Conservation (phyloP, 352 stramenopile species). For the Aphanomyces cochlioides region DNA sequence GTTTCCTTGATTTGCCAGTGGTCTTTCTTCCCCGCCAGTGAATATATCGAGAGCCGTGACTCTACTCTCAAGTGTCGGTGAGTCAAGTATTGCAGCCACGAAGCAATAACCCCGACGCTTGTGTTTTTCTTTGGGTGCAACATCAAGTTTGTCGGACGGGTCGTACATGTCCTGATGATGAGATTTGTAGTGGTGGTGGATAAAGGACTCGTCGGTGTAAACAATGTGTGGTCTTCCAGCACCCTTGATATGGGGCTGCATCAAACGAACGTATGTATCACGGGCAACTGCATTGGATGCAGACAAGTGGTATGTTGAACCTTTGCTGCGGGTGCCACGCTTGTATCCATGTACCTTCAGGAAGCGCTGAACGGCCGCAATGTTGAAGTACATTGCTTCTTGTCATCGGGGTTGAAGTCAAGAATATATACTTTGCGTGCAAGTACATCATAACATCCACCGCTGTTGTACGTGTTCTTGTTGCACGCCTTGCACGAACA, state of each 20-base stretch:
- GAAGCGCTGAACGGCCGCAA: background rate
- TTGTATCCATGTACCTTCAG: conserved; percentile 2
- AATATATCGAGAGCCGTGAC: background rate
- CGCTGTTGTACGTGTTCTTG: background rate
- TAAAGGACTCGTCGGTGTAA: background rate
- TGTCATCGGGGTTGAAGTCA: conserved; percentile 1
- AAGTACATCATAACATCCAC: background rate
- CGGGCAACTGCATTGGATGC: background rate
- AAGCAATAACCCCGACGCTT: background rate
- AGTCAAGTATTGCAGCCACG: background rate
- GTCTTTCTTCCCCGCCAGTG: background rate
- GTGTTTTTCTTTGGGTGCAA: background rate
- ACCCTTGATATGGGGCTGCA: background rate
- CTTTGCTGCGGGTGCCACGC: background rate
- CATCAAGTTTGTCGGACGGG: background rate
- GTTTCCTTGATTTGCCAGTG: background rate
- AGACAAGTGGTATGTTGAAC: background rate
- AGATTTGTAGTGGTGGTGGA: conserved; percentile 3
- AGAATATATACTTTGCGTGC: background rate
- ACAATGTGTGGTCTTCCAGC: background rate
- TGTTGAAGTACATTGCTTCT: background rate
- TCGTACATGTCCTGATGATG: background rate
- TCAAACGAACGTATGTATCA: background rate
- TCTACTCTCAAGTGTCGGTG: background rate
- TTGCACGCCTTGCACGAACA: background rate